These are phyloP conservation scores for Cryomyces minteri DNA, from an alignment of 495 filamentous ascomycete genomes.

Conservation along the genomic window DNA sequence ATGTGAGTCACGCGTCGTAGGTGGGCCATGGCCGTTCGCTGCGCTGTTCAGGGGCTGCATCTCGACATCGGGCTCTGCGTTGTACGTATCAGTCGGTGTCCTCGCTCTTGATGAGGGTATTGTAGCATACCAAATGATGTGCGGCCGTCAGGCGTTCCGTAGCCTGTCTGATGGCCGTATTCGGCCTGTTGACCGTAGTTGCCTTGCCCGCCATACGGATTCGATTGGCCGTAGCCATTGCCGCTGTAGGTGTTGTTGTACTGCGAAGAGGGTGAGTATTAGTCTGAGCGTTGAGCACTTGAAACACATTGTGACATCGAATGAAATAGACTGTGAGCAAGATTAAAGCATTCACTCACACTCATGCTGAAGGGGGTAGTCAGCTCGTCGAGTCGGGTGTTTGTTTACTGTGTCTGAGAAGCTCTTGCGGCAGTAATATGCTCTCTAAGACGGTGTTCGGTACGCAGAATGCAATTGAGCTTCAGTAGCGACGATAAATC, in stretches of 20 bases:
- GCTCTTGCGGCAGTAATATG: too few species aligned
- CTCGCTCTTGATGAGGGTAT: not conserved
- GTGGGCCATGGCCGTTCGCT: slow-evolving; percentile 1
- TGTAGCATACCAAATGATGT: not conserved
- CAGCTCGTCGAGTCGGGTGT: too few species aligned
- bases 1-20: slow-evolving; percentile 29
- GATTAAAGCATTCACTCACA: too few species aligned
- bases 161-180: slow-evolving; percentile 15
- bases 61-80: slow-evolving; percentile 15
- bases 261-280: not conserved
- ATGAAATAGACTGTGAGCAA: too few species aligned
- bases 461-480: too few species aligned
- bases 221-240: slow-evolving; percentile 40
- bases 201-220: slow-evolving; percentile 38
- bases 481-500: too few species aligned
- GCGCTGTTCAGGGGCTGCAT: slow-evolving; percentile 19
- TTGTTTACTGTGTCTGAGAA: too few species aligned
- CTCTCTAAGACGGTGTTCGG: too few species aligned
- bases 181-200: slow-evolving; percentile 31
- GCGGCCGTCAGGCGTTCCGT: slow-evolving; percentile 7
- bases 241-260: slow-evolving; percentile 11
- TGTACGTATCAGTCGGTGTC: not conserved
- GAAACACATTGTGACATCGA: too few species aligned
- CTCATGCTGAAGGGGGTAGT: too few species aligned
- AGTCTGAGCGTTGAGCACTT: too few species aligned